Evolutionary conservation across 2,329 filamentous ascomycete genomes (phyloP).

Genomic region (Apiospora rasikravindrae): DNA sequence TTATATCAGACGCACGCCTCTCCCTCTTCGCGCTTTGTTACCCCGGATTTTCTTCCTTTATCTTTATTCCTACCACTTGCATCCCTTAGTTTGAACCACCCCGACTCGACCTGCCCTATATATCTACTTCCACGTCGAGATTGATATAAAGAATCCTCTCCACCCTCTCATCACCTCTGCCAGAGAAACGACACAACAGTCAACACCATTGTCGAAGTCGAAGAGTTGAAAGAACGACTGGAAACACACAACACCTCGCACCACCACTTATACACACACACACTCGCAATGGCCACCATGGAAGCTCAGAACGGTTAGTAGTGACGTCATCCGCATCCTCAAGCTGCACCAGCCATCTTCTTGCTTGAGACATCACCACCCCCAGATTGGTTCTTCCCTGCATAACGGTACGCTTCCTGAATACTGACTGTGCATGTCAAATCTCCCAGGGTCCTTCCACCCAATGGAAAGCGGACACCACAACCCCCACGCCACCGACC

Average conservation of each 20-base stretch:
- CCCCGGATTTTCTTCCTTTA: conserved; percentile 5
- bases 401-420: not conserved
- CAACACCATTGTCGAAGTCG: not conserved
- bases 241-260: not conserved
- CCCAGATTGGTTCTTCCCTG: not conserved
- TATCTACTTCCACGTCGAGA: not conserved
- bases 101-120: not conserved
- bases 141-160: not conserved
- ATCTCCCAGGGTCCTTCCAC: not conserved
- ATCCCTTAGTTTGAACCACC: not conserved
- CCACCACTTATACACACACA: not conserved
- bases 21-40: not conserved
- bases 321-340: not conserved
- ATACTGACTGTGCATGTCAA: not conserved
- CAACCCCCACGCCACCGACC: not conserved
- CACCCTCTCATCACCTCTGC: not conserved
- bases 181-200: not conserved
- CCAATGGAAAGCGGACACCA: not conserved
- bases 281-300: conserved; percentile 1
- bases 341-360: not conserved
- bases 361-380: not conserved
- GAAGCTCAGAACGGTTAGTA: conserved; percentile 14
- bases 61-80: not conserved
- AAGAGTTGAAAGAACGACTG: not conserved
- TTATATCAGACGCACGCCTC: not conserved